These are phyloP conservation scores for Flaveria bidentis DNA, from an alignment of 129 eudicot species.

Conservation along the genomic window DNA sequence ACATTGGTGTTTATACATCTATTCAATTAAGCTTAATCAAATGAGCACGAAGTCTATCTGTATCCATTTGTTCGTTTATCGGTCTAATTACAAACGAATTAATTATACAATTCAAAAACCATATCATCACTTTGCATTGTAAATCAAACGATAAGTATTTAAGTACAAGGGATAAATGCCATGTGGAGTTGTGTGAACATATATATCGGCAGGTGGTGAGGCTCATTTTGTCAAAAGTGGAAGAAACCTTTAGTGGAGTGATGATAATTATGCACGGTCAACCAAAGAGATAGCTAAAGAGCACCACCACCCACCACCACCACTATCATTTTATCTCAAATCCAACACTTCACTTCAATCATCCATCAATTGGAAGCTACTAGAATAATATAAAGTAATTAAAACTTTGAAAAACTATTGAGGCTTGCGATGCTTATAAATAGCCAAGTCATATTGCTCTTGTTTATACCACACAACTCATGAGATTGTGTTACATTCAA, in stretches of 20 bases:
- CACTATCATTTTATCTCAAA: constrained; percentile 20
- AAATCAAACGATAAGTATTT: no score
- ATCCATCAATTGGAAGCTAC: constrained; percentile 25
- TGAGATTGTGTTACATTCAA: neutral
- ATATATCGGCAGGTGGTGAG: constrained; percentile 17
- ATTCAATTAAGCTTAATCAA: no score
- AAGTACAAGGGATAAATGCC: neutral
- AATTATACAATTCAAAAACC: no score
- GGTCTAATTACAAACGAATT: no score
- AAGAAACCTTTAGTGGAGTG: constrained; percentile 24
- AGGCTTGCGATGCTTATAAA: constrained; percentile 33
- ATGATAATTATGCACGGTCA: constrained; percentile 27
- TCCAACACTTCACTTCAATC: constrained; percentile 15
- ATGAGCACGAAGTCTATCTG: no score
- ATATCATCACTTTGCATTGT: no score
- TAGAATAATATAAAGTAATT: constrained; percentile 1
- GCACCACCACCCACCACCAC: constrained; percentile 36
- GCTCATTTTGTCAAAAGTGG: constrained; percentile 28
- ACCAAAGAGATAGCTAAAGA: constrained; percentile 24
- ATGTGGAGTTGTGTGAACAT: constrained; percentile 20
- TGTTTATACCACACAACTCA: constrained; percentile 32
- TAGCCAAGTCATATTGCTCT: constrained; percentile 21
- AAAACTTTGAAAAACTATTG: constrained; percentile 18
- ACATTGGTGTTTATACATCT: no score
- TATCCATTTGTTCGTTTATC: no score